Percentiles rank a stretch among this genome's conserved stretches.
phyloP scores from a whole-genome alignment of 371 early-diverging fungal species.

The Blastocladiella emersonii region DNA sequence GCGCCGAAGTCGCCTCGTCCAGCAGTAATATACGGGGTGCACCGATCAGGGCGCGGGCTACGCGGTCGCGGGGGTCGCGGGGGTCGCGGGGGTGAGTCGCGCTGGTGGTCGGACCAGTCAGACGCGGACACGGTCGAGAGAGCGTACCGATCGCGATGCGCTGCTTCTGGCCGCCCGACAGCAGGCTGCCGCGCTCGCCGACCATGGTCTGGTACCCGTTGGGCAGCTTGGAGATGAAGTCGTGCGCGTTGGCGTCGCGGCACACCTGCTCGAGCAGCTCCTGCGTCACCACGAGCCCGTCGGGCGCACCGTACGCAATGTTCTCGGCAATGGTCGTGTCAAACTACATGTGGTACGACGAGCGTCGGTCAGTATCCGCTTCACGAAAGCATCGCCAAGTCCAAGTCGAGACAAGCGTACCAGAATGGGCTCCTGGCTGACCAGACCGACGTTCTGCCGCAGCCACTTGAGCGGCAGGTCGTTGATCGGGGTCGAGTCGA shows the following conservation, averaged over 20 bases:
- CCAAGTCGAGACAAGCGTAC: background rate
- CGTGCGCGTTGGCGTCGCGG: slow-evolving; percentile 11
- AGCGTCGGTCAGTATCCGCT: too few species aligned
- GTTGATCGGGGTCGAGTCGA: slow-evolving; percentile 27
- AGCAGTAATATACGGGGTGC: slow-evolving; percentile 72
- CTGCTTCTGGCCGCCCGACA: slow-evolving; percentile 46
- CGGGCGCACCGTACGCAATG: slow-evolving; percentile 45
- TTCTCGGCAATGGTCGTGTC: slow-evolving; percentile 67
- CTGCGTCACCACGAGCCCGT: slow-evolving; percentile 7
- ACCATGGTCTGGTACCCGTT: slow-evolving; percentile 24
- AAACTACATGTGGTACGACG: slow-evolving; percentile 27
- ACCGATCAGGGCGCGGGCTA: slow-evolving; percentile 79
- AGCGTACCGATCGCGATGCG: slow-evolving; percentile 36
- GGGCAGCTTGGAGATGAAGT: slow-evolving; percentile 10
- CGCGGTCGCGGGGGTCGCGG: too few species aligned
- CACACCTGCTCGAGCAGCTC: slow-evolving; percentile 12
- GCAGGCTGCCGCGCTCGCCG: slow-evolving; percentile 41
- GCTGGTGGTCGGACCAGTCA: slow-evolving; percentile 26
- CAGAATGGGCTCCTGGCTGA: slow-evolving; percentile 57
- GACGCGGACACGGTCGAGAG: slow-evolving; percentile 27
- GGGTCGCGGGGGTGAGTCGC: too few species aligned
- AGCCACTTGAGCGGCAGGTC: slow-evolving; percentile 19
- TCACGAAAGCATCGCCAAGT: too few species aligned
- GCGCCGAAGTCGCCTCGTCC: slow-evolving; percentile 61
- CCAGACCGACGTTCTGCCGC: slow-evolving; percentile 20